A percentile compares a stretch with the other conserved stretches of the same genome.
phyloP scores from a whole-genome alignment of 2,329 filamentous ascomycete genomes.

The Claviceps quebecensis region DNA sequence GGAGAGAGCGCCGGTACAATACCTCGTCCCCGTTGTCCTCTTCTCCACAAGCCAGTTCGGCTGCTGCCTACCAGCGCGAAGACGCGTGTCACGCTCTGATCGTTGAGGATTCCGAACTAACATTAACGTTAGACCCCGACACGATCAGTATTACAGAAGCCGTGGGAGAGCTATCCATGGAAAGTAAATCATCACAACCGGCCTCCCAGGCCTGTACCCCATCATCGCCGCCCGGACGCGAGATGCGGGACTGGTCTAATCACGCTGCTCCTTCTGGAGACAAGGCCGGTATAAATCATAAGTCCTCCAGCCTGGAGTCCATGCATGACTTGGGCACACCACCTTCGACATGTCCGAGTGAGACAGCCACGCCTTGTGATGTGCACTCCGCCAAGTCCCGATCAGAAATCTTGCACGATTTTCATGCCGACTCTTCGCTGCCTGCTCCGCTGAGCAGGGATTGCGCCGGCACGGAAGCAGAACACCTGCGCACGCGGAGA shows the following conservation, averaged over 20 bases:
- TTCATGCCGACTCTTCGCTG: constrained; percentile 50
- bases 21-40: constrained; percentile 26
- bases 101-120: neutral
- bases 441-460: constrained; percentile 49
- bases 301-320: constrained; percentile 39
- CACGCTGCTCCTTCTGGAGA: constrained; percentile 22
- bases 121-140: neutral
- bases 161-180: neutral
- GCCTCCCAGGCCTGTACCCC: constrained; percentile 26
- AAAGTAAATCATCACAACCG: neutral
- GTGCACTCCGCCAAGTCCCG: constrained; percentile 26
- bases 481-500: constrained; percentile 30
- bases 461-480: constrained; percentile 47
- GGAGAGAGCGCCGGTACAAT: constrained; percentile 14
- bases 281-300: constrained; percentile 20
- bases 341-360: constrained; percentile 41
- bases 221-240: constrained; percentile 32
- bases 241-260: constrained; percentile 17
- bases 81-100: constrained; percentile 23
- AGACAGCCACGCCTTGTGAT: constrained; percentile 34
- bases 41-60: constrained; percentile 17
- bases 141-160: neutral
- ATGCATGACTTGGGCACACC: constrained; percentile 34
- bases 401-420: constrained; percentile 34
- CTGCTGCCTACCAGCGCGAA: constrained; percentile 27